phyloP scores from a whole-genome alignment of 1,284 basidiomycete genomes.

The Ustilago hordei region DNA sequence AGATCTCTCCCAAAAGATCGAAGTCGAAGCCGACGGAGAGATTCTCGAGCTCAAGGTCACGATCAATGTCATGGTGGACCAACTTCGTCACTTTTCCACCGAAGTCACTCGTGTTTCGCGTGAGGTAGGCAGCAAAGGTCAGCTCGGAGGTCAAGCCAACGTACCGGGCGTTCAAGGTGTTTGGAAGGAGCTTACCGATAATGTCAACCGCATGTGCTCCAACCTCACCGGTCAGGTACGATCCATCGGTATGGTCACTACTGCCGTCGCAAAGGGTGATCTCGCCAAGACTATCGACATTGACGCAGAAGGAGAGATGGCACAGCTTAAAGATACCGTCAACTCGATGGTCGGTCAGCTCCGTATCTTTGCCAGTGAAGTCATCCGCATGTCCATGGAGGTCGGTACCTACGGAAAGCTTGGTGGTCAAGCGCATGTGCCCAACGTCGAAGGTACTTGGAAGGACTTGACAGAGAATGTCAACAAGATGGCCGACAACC shows the following conservation, averaged over 20 bases:
- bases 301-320: slow-evolving; percentile 90
- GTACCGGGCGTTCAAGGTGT: slow-evolving; percentile 70
- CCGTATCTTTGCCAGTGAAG: slow-evolving; percentile 84
- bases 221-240: slow-evolving; percentile 94
- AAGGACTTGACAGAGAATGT: slow-evolving; percentile 71
- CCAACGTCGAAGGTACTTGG: slow-evolving; percentile 72
- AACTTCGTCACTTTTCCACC: slow-evolving; percentile 87
- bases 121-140: slow-evolving; percentile 59
- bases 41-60: slow-evolving; percentile 97
- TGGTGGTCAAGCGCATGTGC: slow-evolving; percentile 69
- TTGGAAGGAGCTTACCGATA: slow-evolving; percentile 69
- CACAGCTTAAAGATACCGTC: slow-evolving; percentile 83
- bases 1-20: slow-evolving; percentile 94
- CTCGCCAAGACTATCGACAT: slow-evolving; percentile 75
- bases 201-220: slow-evolving; percentile 93
- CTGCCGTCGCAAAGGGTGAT: slow-evolving; percentile 79
- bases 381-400: slow-evolving; percentile 70
- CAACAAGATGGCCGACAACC: slow-evolving; percentile 71
- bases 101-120: slow-evolving; percentile 94
- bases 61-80: slow-evolving; percentile 94
- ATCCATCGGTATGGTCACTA: slow-evolving; percentile 88
- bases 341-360: slow-evolving; percentile 91
- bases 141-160: slow-evolving; percentile 69
- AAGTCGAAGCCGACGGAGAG: slow-evolving; percentile 95
- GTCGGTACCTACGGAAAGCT: slow-evolving; percentile 69